Evolutionary conservation across 164 flowering plant genomes (phyloP), one percentile per base, ranked within the genome.

Genomic region (Piper longum): DNA sequence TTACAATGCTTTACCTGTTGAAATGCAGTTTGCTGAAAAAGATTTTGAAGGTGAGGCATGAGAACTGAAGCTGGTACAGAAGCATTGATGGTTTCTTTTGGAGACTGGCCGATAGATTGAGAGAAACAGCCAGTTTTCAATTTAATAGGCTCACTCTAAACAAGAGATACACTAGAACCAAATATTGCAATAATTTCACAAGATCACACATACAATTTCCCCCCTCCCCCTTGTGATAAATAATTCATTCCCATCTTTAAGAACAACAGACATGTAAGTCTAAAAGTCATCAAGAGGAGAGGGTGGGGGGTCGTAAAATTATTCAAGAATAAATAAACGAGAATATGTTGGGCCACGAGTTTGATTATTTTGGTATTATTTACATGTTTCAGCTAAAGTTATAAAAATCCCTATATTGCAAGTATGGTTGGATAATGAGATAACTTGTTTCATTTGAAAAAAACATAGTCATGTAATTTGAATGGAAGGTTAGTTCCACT

Each of bases 41-140:
- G 87, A 78, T 82, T 91, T 74, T 90, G 97, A 70, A 95, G 91
- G 63, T 91, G 95, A 74, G 95, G 85, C 85, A 82, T 71, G 60
- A 95, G 81, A 75, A 83, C 45, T 52, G 95, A 82, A 36, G 85
- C 73, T 48, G 87, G 77, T 9, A 82, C 18, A 62, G 66, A 70
- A 56, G 60, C 63, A 73, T 68, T 77, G 73, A 71, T 62, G 54
- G 73, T 48, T 48, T 93, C 97, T 77, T 77, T 87, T 8, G 78
- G 57, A 6, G 80, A 51, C 65, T 73, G 91, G 63, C 43, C 72
- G 43, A 62, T 36, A 41, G 89, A 81, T 96, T 89, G 72, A 43
- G 41, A 62, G n/a, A 16, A n/a, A 17, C 18, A 64, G 45, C 56
- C 41, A 41, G 16, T 39, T 16, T 12, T 18, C 41, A 56, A 45